phyloP scores from a whole-genome alignment of 2,329 filamentous ascomycete genomes.

The Cercospora sp. region DNA sequence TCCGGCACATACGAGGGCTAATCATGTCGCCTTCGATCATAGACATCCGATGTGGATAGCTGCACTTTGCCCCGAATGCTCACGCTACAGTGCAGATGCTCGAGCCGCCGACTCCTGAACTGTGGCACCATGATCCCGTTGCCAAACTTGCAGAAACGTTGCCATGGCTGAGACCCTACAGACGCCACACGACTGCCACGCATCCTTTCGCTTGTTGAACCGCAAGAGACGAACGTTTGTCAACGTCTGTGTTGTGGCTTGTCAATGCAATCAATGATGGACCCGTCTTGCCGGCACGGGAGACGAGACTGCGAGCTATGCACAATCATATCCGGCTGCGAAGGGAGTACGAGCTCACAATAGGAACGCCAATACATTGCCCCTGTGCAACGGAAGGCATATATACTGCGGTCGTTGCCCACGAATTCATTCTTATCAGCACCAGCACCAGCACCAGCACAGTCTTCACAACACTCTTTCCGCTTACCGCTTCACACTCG shows the following conservation, averaged over 20 bases:
- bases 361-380: not conserved
- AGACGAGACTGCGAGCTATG: not conserved
- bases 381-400: not conserved
- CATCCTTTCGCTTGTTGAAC: not conserved
- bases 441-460: not conserved
- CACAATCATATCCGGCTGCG: not conserved
- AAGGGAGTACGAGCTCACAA: not conserved
- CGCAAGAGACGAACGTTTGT: not conserved
- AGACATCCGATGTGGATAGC: not conserved
- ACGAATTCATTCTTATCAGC: conserved; percentile 2
- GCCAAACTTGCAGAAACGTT: not conserved
- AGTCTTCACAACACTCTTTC: not conserved
- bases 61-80: not conserved
- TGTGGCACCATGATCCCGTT: not conserved
- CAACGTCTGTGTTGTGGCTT: not conserved
- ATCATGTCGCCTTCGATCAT: not conserved
- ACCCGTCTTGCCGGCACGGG: not conserved
- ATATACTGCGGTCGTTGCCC: not conserved
- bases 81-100: not conserved
- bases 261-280: not conserved
- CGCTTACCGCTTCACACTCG: not conserved
- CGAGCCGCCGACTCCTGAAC: not conserved
- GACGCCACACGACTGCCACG: not conserved
- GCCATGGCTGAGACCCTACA: not conserved
- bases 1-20: not conserved